Evolutionary conservation across 192 early-diverging fungal species (phyloP).

Genomic region (Phlyctochytrium bullatum): DNA sequence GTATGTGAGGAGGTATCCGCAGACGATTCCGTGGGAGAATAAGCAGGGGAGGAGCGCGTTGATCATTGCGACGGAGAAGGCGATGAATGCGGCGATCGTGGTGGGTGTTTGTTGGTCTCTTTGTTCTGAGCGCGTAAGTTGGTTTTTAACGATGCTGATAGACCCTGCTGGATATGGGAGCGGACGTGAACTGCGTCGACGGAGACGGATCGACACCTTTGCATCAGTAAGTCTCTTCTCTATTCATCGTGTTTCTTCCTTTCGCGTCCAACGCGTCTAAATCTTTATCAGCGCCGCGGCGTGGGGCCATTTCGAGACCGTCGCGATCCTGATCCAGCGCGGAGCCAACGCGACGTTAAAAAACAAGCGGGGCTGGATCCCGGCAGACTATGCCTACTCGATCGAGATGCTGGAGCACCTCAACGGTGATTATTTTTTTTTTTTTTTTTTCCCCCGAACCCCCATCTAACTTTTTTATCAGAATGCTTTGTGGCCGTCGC

Average conservation of each 20-base stretch:
- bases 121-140: neutral
- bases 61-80: conserved; percentile 41
- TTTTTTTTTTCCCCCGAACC: neutral
- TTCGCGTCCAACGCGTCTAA: neutral
- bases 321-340: conserved; percentile 39
- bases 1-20: conserved; percentile 34
- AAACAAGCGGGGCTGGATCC: conserved; percentile 46
- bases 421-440: conserved; percentile 18
- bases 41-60: conserved; percentile 44
- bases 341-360: conserved; percentile 39
- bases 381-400: conserved; percentile 49
- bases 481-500: conserved; percentile 29
- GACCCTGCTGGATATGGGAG: conserved; percentile 39
- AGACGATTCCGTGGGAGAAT: conserved; percentile 35
- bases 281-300: conserved; percentile 32
- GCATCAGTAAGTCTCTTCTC: conserved; percentile 37
- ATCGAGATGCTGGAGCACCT: conserved; percentile 38
- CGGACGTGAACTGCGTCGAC: conserved; percentile 41
- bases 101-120: conserved; percentile 14
- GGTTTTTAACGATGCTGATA: neutral
- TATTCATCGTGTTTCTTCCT: neutral
- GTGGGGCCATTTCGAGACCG: conserved; percentile 44
- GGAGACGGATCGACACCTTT: conserved; percentile 44
- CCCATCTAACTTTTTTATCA: neutral
- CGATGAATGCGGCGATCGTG: conserved; percentile 27